Conservation (phyloP, 129 eudicot genomes). For the Chrysanthemum lavandulifolium region DNA sequence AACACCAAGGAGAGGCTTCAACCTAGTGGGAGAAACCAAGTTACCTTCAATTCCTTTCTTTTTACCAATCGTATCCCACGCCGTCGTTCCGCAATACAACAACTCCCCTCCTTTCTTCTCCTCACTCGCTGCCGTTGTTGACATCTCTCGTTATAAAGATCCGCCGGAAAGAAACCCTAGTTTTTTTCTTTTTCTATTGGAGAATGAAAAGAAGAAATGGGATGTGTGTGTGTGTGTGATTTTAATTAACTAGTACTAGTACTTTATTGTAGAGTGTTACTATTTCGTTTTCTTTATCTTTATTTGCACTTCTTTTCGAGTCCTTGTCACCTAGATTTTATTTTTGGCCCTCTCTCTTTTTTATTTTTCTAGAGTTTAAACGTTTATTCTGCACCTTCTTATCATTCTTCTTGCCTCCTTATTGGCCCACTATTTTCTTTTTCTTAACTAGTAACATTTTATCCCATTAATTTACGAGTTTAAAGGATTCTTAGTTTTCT, state of each 20-base stretch:
- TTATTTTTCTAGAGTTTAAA: too few relatives aligned
- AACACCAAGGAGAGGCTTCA: conserved; percentile 84
- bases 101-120: conserved; percentile 73
- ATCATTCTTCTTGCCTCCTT: too few relatives aligned
- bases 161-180: conserved; percentile 36
- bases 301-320: neutral
- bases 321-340: too few relatives aligned
- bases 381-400: too few relatives aligned
- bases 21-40: conserved; percentile 74
- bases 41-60: conserved; percentile 52
- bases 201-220: conserved; percentile 5
- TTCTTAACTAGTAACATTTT: too few relatives aligned
- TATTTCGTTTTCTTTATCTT: conserved; percentile 8
- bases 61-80: conserved; percentile 76
- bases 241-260: neutral
- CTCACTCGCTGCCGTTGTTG: conserved; percentile 40
- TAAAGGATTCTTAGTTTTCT: too few relatives aligned
- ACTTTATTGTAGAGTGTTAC: neutral
- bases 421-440: too few relatives aligned
- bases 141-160: conserved; percentile 46
- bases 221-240: conserved; percentile 25
- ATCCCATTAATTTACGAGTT: too few relatives aligned
- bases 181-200: neutral
- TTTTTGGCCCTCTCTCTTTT: too few relatives aligned
- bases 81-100: conserved; percentile 76